phyloP scores from a whole-genome alignment of 306 rosid genomes.

The Mimosa pudica region DNA sequence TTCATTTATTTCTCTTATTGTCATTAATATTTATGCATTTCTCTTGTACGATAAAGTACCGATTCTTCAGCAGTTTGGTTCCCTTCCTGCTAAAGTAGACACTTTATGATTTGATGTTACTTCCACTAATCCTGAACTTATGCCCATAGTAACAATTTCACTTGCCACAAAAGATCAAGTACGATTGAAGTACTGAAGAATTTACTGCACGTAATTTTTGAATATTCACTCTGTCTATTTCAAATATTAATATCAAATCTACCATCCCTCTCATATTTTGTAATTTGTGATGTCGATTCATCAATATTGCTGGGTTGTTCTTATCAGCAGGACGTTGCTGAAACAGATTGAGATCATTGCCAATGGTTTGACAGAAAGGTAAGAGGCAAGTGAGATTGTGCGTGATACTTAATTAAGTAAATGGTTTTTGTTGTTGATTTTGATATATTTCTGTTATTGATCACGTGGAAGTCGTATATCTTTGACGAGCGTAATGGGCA shows the following conservation, averaged over 20 bases:
- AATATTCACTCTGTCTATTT: background rate
- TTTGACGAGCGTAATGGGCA: slow-evolving; percentile 48
- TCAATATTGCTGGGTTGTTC: background rate
- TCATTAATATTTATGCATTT: background rate
- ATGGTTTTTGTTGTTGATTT: background rate
- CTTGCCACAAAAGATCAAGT: background rate
- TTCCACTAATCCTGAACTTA: slow-evolving; percentile 1
- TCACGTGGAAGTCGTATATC: slow-evolving; percentile 22
- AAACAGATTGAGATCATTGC: background rate
- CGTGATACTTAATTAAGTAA: background rate
- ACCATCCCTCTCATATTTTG: background rate
- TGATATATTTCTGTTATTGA: background rate
- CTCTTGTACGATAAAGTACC: slow-evolving; percentile 16
- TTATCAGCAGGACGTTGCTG: background rate
- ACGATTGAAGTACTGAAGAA: background rate
- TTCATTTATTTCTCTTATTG: background rate
- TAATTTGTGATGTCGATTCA: background rate
- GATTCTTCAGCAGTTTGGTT: slow-evolving; percentile 5
- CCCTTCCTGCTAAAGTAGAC: slow-evolving; percentile 8
- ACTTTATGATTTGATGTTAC: background rate
- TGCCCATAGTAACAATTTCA: background rate
- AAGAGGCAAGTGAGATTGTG: slow-evolving; percentile 5
- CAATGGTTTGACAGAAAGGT: background rate
- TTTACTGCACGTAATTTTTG: background rate
- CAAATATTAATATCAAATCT: background rate